Base-by-base conservation (phyloP, 768 basidiomycete species). In the Pisolithus sp. region DNA sequence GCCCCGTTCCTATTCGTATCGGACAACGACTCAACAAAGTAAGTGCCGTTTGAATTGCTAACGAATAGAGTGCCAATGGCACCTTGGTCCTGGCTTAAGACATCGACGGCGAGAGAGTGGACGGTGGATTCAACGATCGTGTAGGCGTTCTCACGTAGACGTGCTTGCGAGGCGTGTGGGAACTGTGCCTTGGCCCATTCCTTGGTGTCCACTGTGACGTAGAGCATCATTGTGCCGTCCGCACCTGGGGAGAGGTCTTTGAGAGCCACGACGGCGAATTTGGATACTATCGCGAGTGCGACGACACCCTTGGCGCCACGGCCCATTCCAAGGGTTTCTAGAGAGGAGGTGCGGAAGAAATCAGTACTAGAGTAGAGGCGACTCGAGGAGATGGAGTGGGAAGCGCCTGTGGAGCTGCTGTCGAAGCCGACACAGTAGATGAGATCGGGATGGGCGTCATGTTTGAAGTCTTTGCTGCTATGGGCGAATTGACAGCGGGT, bases 21-120 rank as follows among this genome's bases (percentile, higher is more conserved):
- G 69, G 85, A 81, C 53, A 99, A 75, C 59, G 88, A 87, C 69
- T 94, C 80, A 9, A 93, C 87, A 66, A 98, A 99, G 69, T 82
- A 94, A 13, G 93, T 96, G 4, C 96, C 96, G 59, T 97, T 94
- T 36, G 89, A 91, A 68, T 97, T 96, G 70, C 86, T 89, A 50
- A 95, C 86, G 73, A 97, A 99, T 13, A 99, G 72, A 2, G 95
- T 97, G 2, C 96, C 96, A 40, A 94, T 80, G 9, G 73, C 67
- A 50, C 71, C 71, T 46, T 72, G 67, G 56, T 85, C 80, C 51
- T 84, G 81, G 8, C 89, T 76, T 47, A 95, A 81, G 43, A 98
- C 94, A 63, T 99, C 96, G 37, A 99, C 89, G 4, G 87, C 91
- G 23, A 99, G 78, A 7, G 94, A 97, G 64, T 97, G 93, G 0